Percentiles rank a stretch among this genome's conserved stretches.
These are phyloP conservation scores for Pneumocystis canis DNA, from an alignment of 1,139 yeast genomes.

Conservation along the genomic window DNA sequence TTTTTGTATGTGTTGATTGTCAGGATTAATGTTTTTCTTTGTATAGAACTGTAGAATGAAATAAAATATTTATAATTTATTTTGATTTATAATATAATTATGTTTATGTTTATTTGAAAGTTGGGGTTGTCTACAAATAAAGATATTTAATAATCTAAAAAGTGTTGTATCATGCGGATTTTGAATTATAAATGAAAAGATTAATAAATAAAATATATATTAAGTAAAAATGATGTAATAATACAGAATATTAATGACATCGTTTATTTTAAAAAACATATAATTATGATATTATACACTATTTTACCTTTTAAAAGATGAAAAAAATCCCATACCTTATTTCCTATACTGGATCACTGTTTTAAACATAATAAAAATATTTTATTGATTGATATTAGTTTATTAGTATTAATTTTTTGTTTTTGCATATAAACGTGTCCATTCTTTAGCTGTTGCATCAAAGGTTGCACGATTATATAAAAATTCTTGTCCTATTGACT, in stretches of 20 bases:
- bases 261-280: not conserved
- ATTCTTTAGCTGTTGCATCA: conserved; percentile 14
- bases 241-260: not conserved
- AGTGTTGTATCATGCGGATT: too few relatives aligned
- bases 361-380: not conserved
- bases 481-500: conserved; percentile 68
- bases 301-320: not conserved
- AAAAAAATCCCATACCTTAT: not conserved
- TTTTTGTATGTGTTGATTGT: too few relatives aligned
- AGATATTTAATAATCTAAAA: too few relatives aligned
- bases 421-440: conserved; percentile 17
- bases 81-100: too few relatives aligned
- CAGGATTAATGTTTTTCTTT: too few relatives aligned
- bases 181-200: too few relatives aligned
- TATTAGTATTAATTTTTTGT: conserved; percentile 33
- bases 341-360: not conserved
- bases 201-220: too few relatives aligned
- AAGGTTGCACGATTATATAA: conserved; percentile 22
- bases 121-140: too few relatives aligned
- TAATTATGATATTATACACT: not conserved
- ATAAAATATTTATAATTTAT: too few relatives aligned
- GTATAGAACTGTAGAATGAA: too few relatives aligned
- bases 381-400: not conserved
- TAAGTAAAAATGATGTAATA: not conserved
- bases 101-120: too few relatives aligned